Base-by-base conservation (phyloP, 73 alveolate genomes). In the Paramecium octaurelia region DNA sequence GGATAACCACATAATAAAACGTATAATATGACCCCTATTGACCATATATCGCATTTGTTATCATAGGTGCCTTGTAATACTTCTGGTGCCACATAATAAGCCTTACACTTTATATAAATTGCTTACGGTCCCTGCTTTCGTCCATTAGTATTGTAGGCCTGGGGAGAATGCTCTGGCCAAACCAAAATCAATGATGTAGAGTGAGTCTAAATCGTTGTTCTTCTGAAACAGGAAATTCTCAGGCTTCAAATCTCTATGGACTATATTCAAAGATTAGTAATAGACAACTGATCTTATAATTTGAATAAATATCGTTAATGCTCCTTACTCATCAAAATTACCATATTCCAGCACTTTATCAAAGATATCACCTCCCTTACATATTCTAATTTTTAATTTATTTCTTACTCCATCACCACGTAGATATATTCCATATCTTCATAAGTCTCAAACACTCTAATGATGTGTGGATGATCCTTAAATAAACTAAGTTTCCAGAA, bases 11-110 rank as follows among this genome's bases (percentile, higher is more conserved):
- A 93, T 20, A 93, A 75, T 60, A 93, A 75, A 31, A 93, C 93
- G 88, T 93, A 93, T n/a, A 93, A 85, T 12, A 93, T 93, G 42
- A 93, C 96, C 1, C 96, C 96, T 8, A 91, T 92, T 21, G 95
- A 91, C 97, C 97, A 94, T 36, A 92, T 85, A 85, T 94, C 97
- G 57, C 97, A 94, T 73, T 86, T 85, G 64, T 94, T 93, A 60
- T 94, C 92, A 92, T 94, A 94, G 2, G 4, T 64, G 43, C 93
- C 95, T 40, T 70, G 42, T 43, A 94, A 50, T 20, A 94, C 97
- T 94, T 94, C 97, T 44, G 97, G 97, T 40, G 97, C 95, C 43
- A 94, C 93, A 85, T 94, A 94, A 92, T 94, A 94, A 40, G 91
- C 88, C 88, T 75, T 64, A 64, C 8, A 64, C 31, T 23, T 1